Percentiles rank a stretch among this genome's conserved stretches.
phyloP scores from a whole-genome alignment of 805 yeast species.

The Barnettozyma californica region DNA sequence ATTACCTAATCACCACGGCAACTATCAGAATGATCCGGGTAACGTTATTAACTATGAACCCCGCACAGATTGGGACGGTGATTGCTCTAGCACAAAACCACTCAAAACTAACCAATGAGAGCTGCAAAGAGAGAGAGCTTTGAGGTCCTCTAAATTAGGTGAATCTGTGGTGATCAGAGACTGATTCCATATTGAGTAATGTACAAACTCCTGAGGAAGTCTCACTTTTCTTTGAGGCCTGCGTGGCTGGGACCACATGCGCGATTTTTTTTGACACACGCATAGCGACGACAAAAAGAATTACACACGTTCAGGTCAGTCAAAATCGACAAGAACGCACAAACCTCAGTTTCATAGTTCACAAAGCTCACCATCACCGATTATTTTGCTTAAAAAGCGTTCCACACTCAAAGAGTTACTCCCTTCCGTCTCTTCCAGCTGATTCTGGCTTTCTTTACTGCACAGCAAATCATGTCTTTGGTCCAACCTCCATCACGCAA shows the following conservation, averaged over 20 bases:
- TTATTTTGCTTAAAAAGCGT: neutral
- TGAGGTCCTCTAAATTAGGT: neutral
- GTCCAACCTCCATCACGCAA: conserved; percentile 29
- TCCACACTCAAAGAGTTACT: neutral
- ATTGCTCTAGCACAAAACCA: neutral
- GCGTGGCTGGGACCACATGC: conserved; percentile 5
- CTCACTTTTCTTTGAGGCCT: neutral
- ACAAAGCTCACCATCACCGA: neutral
- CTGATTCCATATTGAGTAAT: neutral
- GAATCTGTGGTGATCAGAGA: neutral
- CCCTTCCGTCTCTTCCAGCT: neutral
- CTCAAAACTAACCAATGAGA: neutral
- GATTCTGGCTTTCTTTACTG: neutral
- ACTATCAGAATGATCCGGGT: conserved; percentile 7
- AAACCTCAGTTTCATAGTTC: neutral
- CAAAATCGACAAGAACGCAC: neutral
- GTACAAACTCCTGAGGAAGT: neutral
- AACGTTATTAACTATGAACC: neutral
- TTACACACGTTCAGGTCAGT: neutral
- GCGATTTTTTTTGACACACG: conserved; percentile 10
- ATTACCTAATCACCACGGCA: conserved; percentile 9
- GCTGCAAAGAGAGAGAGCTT: neutral
- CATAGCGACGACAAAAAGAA: neutral
- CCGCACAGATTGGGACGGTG: neutral
- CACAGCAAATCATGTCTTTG: conserved; percentile 15